Percentiles rank a stretch among this genome's conserved stretches.
Conservation (phyloP, 2,329 filamentous ascomycete genomes). For the Byssothecium circinans region DNA sequence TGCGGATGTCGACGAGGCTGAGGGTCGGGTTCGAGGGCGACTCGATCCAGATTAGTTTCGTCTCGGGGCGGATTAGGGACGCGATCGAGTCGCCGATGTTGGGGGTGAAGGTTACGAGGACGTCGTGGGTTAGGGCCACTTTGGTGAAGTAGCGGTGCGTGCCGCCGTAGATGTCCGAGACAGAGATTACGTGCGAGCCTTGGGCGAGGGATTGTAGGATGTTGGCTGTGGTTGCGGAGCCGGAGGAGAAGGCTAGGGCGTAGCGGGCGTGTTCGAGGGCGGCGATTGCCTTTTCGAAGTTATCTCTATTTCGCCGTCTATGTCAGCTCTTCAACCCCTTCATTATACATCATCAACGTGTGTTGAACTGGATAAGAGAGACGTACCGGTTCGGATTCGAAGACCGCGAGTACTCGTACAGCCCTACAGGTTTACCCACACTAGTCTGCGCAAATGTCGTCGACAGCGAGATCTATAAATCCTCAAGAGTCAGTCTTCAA, state of each 20-base stretch:
- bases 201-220: constrained; percentile 90
- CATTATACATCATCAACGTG: no score
- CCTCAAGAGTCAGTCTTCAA: constrained; percentile 12
- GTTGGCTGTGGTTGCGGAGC: constrained; percentile 88
- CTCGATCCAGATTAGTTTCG: constrained; percentile 97
- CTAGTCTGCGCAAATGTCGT: constrained; percentile 93
- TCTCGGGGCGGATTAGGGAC: constrained; percentile 81
- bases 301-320: constrained; percentile 66
- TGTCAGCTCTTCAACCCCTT: constrained; percentile 15
- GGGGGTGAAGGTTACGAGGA: constrained; percentile 91
- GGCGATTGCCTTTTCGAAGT: constrained; percentile 90
- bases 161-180: constrained; percentile 96
- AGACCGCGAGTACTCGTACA: constrained; percentile 91
- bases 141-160: constrained; percentile 99
- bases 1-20: constrained; percentile 86
- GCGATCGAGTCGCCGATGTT: constrained; percentile 87
- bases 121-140: constrained; percentile 90
- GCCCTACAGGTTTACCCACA: constrained; percentile 83
- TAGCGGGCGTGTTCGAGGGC: constrained; percentile 90
- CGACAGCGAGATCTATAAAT: constrained; percentile 78
- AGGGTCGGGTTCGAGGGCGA: constrained; percentile 93
- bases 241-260: constrained; percentile 91
- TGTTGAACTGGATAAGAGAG: no score
- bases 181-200: constrained; percentile 91
- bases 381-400: constrained; percentile 81